Base-by-base conservation (phyloP, 768 basidiomycete genomes). In the Dictyophora rubrovolvata region DNA sequence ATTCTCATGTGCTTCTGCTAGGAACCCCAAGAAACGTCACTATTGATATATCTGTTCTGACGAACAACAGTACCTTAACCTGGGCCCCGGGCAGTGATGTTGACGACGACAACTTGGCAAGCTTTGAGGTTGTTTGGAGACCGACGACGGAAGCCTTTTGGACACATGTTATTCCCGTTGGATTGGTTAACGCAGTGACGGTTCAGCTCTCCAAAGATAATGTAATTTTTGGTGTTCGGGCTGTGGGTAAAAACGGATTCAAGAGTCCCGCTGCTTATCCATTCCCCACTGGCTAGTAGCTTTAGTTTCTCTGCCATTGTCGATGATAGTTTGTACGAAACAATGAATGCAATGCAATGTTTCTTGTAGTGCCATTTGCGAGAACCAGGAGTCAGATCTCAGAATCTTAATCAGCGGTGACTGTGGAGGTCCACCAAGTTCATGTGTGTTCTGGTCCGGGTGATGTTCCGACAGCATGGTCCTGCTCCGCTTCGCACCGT, bases 401-500 rank as follows among this genome's bases (percentile, higher is more conserved):
- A 42, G 42, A 42, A 42, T 42, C 42, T 28, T 28, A 28, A 28
- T 28, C 28, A 12, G n/a, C 42, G 42, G 42, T 42, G 42, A 42
- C 42, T 42, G 42, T 42, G 42, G 42, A 42, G 42, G 42, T 42
- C 28, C 21, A 22, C n/a, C 28, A 11, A 34, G 53, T 23, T 54
- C 23, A 36, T 36, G 54, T 42, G 9, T n/a, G 21, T 48, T 48
- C 28, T 51, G 50, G 12, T 12, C 14, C n/a, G 42, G 42, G 42
- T 42, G 42, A 42, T 28, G 28, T 28, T 28, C 42, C 42, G 42
- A 42, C 18, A 48, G 54, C 37, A 84, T 84, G 76, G 79, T 77
- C 11, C 75, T 93, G 17, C 71, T 98, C 16, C 85, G 96, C 16
- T 98, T 99, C 70, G 96, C 95, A 1, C 96, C 96, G 0, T 98